phyloP scores from a whole-genome alignment of 208 protist genomes.

The Trypanosoma scelopori region DNA sequence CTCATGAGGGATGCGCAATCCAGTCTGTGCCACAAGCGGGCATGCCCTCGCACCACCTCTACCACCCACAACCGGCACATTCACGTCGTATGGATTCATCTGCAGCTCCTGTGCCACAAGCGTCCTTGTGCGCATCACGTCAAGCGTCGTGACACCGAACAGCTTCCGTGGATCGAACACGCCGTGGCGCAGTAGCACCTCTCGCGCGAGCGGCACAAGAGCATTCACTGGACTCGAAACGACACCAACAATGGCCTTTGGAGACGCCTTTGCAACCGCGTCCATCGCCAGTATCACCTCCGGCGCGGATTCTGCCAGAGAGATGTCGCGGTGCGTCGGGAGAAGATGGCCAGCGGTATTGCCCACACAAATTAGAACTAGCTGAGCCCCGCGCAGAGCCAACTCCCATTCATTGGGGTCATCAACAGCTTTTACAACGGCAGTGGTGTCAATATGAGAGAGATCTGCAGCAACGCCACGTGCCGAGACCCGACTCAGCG shows the following conservation, averaged over 20 bases:
- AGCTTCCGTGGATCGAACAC: constrained; percentile 84
- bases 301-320: constrained; percentile 80
- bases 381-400: constrained; percentile 67
- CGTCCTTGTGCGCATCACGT: constrained; percentile 79
- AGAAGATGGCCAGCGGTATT: constrained; percentile 88
- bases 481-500: constrained; percentile 27
- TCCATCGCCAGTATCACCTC: constrained; percentile 75
- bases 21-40: constrained; percentile 87
- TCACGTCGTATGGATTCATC: constrained; percentile 80
- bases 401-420: constrained; percentile 51
- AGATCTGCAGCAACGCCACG: constrained; percentile 71
- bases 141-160: constrained; percentile 93
- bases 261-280: constrained; percentile 63
- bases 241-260: constrained; percentile 78
- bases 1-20: constrained; percentile 47
- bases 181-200: constrained; percentile 71
- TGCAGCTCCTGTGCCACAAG: constrained; percentile 58
- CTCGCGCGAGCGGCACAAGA: constrained; percentile 90
- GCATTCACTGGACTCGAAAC: constrained; percentile 94
- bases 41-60: constrained; percentile 91
- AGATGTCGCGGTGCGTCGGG: constrained; percentile 86
- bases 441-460: constrained; percentile 70
- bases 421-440: constrained; percentile 36
- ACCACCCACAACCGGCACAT: constrained; percentile 93
- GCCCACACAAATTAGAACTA: constrained; percentile 90